Evolutionary conservation across 2,329 filamentous ascomycete genomes (phyloP).

Genomic region (Ophiocordyceps camponoti-floridani): DNA sequence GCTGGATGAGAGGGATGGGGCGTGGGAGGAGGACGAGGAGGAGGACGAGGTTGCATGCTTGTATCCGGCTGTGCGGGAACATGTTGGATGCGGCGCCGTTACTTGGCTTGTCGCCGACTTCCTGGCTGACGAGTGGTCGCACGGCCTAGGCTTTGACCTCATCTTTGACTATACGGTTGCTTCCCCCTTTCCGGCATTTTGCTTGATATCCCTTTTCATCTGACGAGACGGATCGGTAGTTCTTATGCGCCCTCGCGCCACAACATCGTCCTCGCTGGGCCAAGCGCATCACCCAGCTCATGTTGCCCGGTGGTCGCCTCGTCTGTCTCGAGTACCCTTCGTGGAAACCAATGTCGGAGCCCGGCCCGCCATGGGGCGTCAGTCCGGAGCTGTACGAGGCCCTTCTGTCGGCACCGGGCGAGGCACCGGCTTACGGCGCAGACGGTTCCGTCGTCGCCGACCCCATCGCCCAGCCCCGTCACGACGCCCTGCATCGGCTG

Average conservation of each 20-base stretch:
- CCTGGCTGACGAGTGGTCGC: conserved; percentile 41
- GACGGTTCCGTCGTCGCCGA: conserved; percentile 23
- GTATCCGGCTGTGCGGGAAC: conserved; percentile 22
- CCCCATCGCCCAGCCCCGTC: conserved; percentile 16
- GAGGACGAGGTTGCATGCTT: conserved; percentile 8
- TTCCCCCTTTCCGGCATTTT: too few species aligned
- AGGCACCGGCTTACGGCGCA: conserved; percentile 40
- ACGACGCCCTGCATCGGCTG: conserved; percentile 22
- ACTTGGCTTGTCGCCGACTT: conserved; percentile 48
- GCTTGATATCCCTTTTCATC: not conserved
- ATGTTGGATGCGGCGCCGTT: conserved; percentile 26
- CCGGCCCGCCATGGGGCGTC: conserved; percentile 58
- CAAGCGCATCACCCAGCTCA: conserved; percentile 28
- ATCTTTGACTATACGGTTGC: conserved; percentile 46
- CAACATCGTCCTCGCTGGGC: conserved; percentile 34
- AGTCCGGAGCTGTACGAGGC: conserved; percentile 52
- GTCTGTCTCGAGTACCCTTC: conserved; percentile 64
- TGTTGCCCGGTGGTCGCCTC: conserved; percentile 30
- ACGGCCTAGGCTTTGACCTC: conserved; percentile 41
- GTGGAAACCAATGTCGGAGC: conserved; percentile 43
- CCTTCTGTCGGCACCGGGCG: conserved; percentile 52
- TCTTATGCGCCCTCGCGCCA: conserved; percentile 43
- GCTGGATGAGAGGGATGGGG: conserved; percentile 41
- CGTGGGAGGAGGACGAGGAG: conserved; percentile 27
- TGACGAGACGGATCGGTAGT: conserved; percentile 20